phyloP scores from a whole-genome alignment of 257 asterid genomes.

The Schizonepeta tenuifolia region DNA sequence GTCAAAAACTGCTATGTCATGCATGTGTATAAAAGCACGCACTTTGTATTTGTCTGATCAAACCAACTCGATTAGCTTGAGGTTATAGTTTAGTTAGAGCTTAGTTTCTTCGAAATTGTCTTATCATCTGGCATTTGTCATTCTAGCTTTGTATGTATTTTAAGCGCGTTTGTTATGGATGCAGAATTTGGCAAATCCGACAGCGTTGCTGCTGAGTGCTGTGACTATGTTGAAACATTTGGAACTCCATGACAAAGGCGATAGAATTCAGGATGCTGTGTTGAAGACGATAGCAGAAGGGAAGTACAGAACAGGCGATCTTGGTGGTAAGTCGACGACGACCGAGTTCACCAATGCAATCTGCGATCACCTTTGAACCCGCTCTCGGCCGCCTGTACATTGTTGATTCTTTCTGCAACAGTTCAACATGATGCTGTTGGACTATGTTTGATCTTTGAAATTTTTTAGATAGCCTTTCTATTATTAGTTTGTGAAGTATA shows the following conservation, averaged over 20 bases:
- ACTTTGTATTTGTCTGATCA: neutral
- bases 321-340: slow-evolving; percentile 86
- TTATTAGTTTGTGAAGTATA: slow-evolving; percentile 31
- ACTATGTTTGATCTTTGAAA: slow-evolving; percentile 26
- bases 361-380: slow-evolving; percentile 66
- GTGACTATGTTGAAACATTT: slow-evolving; percentile 85
- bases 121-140: no score
- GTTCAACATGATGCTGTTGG: slow-evolving; percentile 43
- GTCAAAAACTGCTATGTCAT: neutral
- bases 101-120: neutral
- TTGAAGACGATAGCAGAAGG: slow-evolving; percentile 90
- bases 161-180: slow-evolving; percentile 12
- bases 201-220: slow-evolving; percentile 88
- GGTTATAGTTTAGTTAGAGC: neutral
- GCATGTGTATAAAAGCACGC: neutral
- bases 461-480: slow-evolving; percentile 3
- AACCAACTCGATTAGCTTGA: neutral
- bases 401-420: slow-evolving; percentile 34
- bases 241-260: slow-evolving; percentile 78
- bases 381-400: slow-evolving; percentile 32
- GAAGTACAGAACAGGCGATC: slow-evolving; percentile 87
- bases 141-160: no score
- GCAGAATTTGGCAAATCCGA: slow-evolving; percentile 96
- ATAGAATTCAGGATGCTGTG: slow-evolving; percentile 77
- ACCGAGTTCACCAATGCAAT: slow-evolving; percentile 86